A percentile compares a stretch with the other conserved stretches of the same genome.
Evolutionary conservation across 768 basidiomycete genomes (phyloP).

Genomic region (Epithele typhae): DNA sequence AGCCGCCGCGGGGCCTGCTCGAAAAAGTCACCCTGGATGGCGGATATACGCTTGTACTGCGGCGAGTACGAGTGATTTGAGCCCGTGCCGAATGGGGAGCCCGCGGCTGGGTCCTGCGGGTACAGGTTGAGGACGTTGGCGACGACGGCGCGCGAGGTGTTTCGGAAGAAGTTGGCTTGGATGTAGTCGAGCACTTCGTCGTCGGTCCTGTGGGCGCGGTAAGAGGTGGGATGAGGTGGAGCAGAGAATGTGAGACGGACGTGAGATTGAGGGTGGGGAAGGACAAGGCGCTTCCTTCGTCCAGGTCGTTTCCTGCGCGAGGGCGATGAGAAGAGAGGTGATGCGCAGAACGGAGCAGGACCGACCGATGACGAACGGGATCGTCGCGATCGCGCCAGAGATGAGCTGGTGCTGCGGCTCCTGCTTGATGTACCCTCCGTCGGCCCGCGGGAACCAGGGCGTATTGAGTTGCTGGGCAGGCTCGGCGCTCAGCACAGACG

Average conservation of each 20-base stretch:
- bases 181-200: constrained; percentile 3
- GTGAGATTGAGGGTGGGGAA: constrained; percentile 10
- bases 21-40: constrained; percentile 21
- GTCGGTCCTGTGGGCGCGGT: constrained; percentile 2
- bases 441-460: constrained; percentile 14
- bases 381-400: constrained; percentile 7
- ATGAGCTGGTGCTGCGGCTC: constrained; percentile 5
- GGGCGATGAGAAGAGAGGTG: neutral
- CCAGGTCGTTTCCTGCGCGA: constrained; percentile 8
- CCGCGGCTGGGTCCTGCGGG: constrained; percentile 14
- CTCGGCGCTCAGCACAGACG: neutral
- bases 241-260: neutral
- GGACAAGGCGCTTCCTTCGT: constrained; percentile 18
- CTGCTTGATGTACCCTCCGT: constrained; percentile 16
- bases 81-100: constrained; percentile 21
- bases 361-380: constrained; percentile 18
- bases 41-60: constrained; percentile 24
- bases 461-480: neutral
- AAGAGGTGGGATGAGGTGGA: neutral
- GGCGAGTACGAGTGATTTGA: constrained; percentile 6
- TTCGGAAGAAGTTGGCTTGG: neutral
- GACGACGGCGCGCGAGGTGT: neutral
- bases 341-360: neutral
- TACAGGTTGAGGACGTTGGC: constrained; percentile 6
- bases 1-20: constrained; percentile 19